Base-by-base conservation (phyloP, 2,329 filamentous ascomycete genomes). In the Alternaria panax region DNA sequence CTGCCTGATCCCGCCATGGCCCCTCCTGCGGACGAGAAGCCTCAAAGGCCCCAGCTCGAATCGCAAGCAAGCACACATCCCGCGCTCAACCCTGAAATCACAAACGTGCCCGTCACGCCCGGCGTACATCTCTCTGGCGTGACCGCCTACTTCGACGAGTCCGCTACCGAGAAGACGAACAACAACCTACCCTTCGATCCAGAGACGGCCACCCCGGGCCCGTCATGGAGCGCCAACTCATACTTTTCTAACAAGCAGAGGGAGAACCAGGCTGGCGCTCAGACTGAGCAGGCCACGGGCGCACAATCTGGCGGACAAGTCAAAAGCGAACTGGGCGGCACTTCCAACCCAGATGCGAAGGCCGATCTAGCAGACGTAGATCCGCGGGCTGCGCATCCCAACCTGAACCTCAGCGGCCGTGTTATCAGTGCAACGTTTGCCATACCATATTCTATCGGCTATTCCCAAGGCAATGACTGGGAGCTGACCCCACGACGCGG, bases 401-500 rank as follows among this genome's bases (percentile, higher is more conserved):
- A 80, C 14, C 78, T 90, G 27, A 82, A 84, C 42, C 79, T 90
- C 50, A 88, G 84, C 59, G 87, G 87, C 18, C 82, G 85, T 58
- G 80, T 90, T 63, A 89, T 90, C 72, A 88, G 86, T 66, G 87
- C 86, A 22, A 84, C 86, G 12, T 88, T 88, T 65, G 86, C 85
- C 64, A 84, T 90, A 24, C 88, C 88, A 2, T 88, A 88, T 77
- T 86, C 84, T 64, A 75, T 89, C 40, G 79, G 80, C 24, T 85
- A 84, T 65, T 80, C 81, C 32, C 75, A 81, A 22, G 82, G 83
- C 16, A 80, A 81, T 22, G 82, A 86, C 62, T 89, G 87, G 87
- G 87, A 91, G 74, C 81, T 97, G 55, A 88, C 87, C 69, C 83
- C 88, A 61, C 91, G 93, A 25, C 90, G 90, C 61, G 94, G 94